Evolutionary conservation across 1,139 yeast species (phyloP), one percentile per base, ranked within the genome.

Genomic region (Meyerozyma elateridarum): DNA sequence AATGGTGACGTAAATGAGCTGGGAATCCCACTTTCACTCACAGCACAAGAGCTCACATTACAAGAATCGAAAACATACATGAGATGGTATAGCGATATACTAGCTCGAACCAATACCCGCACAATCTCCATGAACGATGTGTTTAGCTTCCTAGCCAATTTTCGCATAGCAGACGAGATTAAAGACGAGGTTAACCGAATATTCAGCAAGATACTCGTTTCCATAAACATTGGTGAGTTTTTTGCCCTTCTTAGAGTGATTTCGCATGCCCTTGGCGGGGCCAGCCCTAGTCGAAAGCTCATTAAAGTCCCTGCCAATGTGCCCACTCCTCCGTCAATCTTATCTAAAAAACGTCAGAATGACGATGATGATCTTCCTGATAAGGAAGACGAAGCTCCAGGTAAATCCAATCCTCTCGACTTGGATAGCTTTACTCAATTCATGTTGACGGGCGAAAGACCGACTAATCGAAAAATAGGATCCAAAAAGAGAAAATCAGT

Each of bases 51-150:
- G 32, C 60, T 83, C 27, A 69, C 85, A 0, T 61, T 64, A 11
- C 77, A 76, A 38, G 93, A 83, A 46, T 71, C 78, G 3, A 76
- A 77, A 45, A 81, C 91, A 0, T 83, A 83, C 52, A 64, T 81
- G 52, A 59, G 91, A 45, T 83, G 93, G 93, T 83, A 82, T 49
- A 76, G 79, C 45, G 81, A 79, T 46, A 77, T 83, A 11, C 65
- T 78, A 28, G 70, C 79, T 9, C 66, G 85, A 31, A 65, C 72
- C 9, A 73, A 72, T 41, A 61, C 73, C 25, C 65, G 79, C 41
- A 60, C 83, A 20, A 73, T 82, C 13, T 60, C 74, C 8, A 56
- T 83, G 45, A 59, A 56, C 2, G 91, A 83, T 46, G 83, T 83
- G 6, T 81, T 76, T 55, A 64, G 54, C 29, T 83, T 83, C 44